These are phyloP conservation scores for Torulaspora globosa DNA, from an alignment of 1,139 yeast genomes.

Conservation along the genomic window DNA sequence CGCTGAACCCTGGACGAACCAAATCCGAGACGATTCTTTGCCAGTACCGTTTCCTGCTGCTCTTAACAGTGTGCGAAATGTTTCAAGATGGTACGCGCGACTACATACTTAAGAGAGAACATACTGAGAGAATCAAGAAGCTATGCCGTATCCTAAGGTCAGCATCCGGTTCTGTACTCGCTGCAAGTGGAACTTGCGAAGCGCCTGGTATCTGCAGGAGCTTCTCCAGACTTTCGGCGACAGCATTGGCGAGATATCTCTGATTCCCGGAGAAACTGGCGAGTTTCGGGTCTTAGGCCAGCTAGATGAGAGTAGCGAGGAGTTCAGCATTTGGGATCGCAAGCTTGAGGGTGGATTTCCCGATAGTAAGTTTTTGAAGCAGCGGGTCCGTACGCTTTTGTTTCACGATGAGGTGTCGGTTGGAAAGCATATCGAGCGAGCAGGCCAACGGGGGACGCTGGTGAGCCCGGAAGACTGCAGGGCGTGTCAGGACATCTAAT, in stretches of 20 bases:
- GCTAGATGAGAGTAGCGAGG: conserved; percentile 18
- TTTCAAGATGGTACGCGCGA: conserved; percentile 7
- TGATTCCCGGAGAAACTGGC: conserved; percentile 53
- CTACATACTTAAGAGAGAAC: neutral
- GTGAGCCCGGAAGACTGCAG: conserved; percentile 4
- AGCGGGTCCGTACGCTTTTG: conserved; percentile 38
- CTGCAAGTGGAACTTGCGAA: conserved; percentile 65
- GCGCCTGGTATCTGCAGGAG: conserved; percentile 65
- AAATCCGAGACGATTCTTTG: neutral
- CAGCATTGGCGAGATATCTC: conserved; percentile 50
- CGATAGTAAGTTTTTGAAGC: conserved; percentile 57
- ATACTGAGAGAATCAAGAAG: neutral
- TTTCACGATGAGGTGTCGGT: conserved; percentile 20
- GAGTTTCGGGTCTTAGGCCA: conserved; percentile 46
- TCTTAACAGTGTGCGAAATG: neutral
- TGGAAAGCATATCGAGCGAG: conserved; percentile 20
- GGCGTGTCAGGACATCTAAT: conserved; percentile 1
- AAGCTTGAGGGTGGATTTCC: conserved; percentile 55
- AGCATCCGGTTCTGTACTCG: conserved; percentile 55
- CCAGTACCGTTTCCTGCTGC: neutral
- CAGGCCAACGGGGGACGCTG: conserved; percentile 3
- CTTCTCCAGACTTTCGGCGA: conserved; percentile 55
- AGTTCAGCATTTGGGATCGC: conserved; percentile 51
- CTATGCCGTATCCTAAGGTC: conserved; percentile 44
- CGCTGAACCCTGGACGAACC: neutral